phyloP scores from a whole-genome alignment of 164 flowering plant species.

The Aristolochia contorta region DNA sequence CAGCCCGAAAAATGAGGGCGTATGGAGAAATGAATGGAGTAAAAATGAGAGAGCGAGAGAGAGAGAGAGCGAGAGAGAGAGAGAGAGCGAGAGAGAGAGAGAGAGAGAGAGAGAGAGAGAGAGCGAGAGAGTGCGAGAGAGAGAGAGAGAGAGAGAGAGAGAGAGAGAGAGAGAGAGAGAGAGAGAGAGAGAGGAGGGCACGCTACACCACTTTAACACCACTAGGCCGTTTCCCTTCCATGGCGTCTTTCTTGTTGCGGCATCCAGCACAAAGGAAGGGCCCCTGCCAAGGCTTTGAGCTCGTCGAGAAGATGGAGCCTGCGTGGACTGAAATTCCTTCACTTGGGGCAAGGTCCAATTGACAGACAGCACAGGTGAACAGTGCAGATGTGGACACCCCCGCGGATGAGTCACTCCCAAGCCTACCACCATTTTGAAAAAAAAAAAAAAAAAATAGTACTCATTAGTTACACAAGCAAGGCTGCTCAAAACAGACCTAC shows the following conservation, averaged over 20 bases:
- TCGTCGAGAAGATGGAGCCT: conserved; percentile 77
- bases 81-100: not conserved
- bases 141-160: not conserved
- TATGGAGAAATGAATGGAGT: not conserved
- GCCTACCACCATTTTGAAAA: conserved; percentile 25
- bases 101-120: not conserved
- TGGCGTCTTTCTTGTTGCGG: conserved; percentile 69
- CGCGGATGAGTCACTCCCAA: conserved; percentile 42
- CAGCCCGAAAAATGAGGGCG: conserved; percentile 2
- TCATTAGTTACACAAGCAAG: no score
- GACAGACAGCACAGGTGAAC: conserved; percentile 80
- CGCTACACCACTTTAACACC: conserved; percentile 44
- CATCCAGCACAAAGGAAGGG: conserved; percentile 76
- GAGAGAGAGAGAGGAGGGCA: not conserved
- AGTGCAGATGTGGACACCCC: conserved; percentile 41
- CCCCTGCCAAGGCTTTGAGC: conserved; percentile 88
- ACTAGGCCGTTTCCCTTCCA: conserved; percentile 78
- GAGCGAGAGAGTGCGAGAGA: no score
- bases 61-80: not conserved
- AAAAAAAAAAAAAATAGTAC: not conserved
- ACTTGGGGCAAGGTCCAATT: conserved; percentile 74
- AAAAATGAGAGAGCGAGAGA: conserved; percentile 1
- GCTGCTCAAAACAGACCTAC: no score
- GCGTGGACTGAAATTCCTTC: conserved; percentile 90
- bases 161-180: no score